Evolutionary conservation across 306 rosid species (phyloP).

Genomic region (Abrus precatorius): DNA sequence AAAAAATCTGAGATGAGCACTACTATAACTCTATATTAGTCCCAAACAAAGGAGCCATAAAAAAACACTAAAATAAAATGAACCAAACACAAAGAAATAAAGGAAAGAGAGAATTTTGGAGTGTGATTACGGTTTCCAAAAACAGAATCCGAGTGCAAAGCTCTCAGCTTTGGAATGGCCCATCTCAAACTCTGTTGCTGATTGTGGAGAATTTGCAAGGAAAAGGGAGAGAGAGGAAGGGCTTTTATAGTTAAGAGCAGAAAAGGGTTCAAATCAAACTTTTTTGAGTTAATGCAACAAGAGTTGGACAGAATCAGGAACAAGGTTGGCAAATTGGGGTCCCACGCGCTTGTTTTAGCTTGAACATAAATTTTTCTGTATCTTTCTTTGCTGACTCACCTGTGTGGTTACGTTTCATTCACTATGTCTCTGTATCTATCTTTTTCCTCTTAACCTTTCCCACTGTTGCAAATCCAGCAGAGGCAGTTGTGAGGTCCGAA

Average conservation of each 20-base stretch:
- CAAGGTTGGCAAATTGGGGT: slow-evolving; percentile 57
- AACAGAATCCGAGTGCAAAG: slow-evolving; percentile 56
- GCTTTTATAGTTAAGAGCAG: slow-evolving; percentile 51
- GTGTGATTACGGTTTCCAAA: slow-evolving; percentile 46
- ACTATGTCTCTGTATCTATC: background rate
- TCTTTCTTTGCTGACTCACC: background rate
- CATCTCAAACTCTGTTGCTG: slow-evolving; percentile 43
- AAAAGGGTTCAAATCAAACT: slow-evolving; percentile 15
- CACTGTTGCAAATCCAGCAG: slow-evolving; percentile 28
- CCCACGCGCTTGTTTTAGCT: slow-evolving; percentile 62
- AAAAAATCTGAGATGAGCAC: too few species aligned
- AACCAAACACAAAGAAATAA: background rate
- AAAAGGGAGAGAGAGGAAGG: background rate
- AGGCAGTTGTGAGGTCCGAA: slow-evolving; percentile 9
- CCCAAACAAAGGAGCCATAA: too few species aligned
- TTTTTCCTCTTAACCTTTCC: slow-evolving; percentile 19
- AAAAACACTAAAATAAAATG: background rate
- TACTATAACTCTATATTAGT: too few species aligned
- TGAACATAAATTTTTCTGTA: slow-evolving; percentile 38
- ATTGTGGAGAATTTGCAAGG: background rate
- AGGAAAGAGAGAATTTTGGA: slow-evolving; percentile 32
- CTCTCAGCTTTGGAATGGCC: slow-evolving; percentile 40
- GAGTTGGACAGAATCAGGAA: slow-evolving; percentile 43
- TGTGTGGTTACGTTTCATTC: background rate
- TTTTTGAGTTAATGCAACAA: background rate